phyloP scores from a whole-genome alignment of 495 filamentous ascomycete genomes.

The Neurospora sp. region DNA sequence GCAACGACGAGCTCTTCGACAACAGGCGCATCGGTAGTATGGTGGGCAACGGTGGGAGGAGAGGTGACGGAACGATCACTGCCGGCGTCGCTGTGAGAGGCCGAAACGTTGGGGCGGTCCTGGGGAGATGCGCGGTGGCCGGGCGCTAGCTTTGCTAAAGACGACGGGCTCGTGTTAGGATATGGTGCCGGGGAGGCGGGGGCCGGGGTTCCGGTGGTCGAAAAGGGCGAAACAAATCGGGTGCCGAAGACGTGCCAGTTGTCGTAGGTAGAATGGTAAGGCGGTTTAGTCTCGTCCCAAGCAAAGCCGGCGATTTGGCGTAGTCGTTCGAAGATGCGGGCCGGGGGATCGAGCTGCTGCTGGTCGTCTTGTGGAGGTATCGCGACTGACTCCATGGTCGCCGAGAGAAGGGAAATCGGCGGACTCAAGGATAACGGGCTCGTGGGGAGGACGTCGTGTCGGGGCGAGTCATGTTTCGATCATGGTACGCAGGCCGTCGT shows the following conservation, averaged over 20 bases:
- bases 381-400: conserved; percentile 38
- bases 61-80: conserved; percentile 31
- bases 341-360: conserved; percentile 54
- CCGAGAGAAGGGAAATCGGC: conserved; percentile 5
- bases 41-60: conserved; percentile 13
- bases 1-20: conserved; percentile 53
- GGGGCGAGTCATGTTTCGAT: conserved; percentile 27
- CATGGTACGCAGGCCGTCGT: conserved; percentile 9
- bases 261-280: conserved; percentile 76
- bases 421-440: conserved; percentile 18
- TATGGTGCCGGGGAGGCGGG: conserved; percentile 14
- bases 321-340: conserved; percentile 62
- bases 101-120: conserved; percentile 20
- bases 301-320: conserved; percentile 62
- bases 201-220: conserved; percentile 17
- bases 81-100: conserved; percentile 23
- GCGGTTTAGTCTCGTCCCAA: conserved; percentile 59
- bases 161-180: conserved; percentile 18
- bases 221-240: conserved; percentile 34
- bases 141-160: conserved; percentile 17
- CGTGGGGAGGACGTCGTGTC: conserved; percentile 20
- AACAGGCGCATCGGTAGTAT: conserved; percentile 22
- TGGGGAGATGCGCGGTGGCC: conserved; percentile 23
- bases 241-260: conserved; percentile 52
- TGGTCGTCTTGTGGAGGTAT: conserved; percentile 41